Percentiles rank a stretch among this genome's conserved stretches.
phyloP scores from a whole-genome alignment of 352 stramenopile species.

The Pythium aphanidermatum region DNA sequence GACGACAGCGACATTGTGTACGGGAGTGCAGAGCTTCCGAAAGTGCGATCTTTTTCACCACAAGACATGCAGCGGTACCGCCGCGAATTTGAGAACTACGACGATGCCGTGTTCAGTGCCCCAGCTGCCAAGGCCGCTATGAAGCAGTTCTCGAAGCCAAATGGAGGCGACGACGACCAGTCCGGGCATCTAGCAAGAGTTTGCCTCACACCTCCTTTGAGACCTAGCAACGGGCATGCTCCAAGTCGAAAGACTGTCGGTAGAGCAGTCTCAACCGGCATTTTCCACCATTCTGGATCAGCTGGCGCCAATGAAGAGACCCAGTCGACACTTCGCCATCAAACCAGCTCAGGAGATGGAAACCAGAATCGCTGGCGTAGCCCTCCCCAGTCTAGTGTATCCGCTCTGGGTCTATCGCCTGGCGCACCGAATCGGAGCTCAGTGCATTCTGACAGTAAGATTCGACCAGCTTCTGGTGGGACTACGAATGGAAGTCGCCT shows the following conservation, averaged over 20 bases:
- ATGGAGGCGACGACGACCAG: conserved; percentile 33
- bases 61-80: conserved; percentile 34
- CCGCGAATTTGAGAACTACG: conserved; percentile 61
- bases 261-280: conserved; percentile 16
- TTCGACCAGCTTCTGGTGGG: neutral
- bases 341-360: neutral
- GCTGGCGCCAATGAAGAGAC: neutral
- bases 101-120: conserved; percentile 56
- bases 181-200: conserved; percentile 31
- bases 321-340: neutral
- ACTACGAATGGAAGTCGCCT: conserved; percentile 5
- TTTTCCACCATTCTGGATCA: neutral
- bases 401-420: conserved; percentile 6
- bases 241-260: neutral
- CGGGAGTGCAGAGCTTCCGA: conserved; percentile 29
- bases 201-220: conserved; percentile 42
- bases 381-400: neutral
- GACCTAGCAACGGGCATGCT: conserved; percentile 11
- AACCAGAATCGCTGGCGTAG: conserved; percentile 16
- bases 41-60: conserved; percentile 42
- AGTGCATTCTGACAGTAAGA: conserved; percentile 7
- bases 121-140: neutral
- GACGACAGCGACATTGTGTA: conserved; percentile 16
- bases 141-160: conserved; percentile 6
- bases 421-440: conserved; percentile 6